These are phyloP conservation scores for Amanita fuliginea DNA, from an alignment of 768 basidiomycete genomes.

Conservation along the genomic window DNA sequence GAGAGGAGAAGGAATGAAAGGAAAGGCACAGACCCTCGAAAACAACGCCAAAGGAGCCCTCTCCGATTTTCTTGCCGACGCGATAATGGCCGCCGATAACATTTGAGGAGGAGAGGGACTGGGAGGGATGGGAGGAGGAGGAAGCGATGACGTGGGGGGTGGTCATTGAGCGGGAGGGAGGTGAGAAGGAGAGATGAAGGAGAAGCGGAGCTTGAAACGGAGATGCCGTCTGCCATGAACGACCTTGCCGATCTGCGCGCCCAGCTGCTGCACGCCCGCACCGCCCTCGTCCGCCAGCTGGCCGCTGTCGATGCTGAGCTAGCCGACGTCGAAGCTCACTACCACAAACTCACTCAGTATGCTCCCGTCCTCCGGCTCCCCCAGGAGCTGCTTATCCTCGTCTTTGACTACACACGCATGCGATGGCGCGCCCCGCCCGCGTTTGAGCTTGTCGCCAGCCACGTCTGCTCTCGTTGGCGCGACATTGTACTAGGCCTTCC, in stretches of 20 bases:
- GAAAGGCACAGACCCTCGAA: slow-evolving; percentile 64
- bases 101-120: slow-evolving; percentile 52
- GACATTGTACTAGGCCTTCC: slow-evolving; percentile 26
- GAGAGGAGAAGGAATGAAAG: not conserved
- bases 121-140: slow-evolving; percentile 53
- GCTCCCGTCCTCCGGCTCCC: slow-evolving; percentile 25
- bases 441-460: slow-evolving; percentile 29
- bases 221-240: not conserved
- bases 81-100: slow-evolving; percentile 75
- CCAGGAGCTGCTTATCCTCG: slow-evolving; percentile 26
- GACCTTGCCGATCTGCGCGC: slow-evolving; percentile 2
- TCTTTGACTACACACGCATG: slow-evolving; percentile 18
- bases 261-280: slow-evolving; percentile 17
- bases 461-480: slow-evolving; percentile 36
- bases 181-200: slow-evolving; percentile 8
- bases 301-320: slow-evolving; percentile 22
- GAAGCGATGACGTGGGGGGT: slow-evolving; percentile 81
- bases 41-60: slow-evolving; percentile 97
- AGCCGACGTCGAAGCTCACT: slow-evolving; percentile 17
- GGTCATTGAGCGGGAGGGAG: slow-evolving; percentile 36
- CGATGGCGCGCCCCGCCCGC: slow-evolving; percentile 8
- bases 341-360: slow-evolving; percentile 23
- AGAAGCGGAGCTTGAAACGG: slow-evolving; percentile 4
- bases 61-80: slow-evolving; percentile 98
- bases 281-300: slow-evolving; percentile 23